A percentile compares a stretch with the other conserved stretches of the same genome.
Conservation (phyloP, 371 early-diverging fungal species). For the Circinella umbellata region DNA sequence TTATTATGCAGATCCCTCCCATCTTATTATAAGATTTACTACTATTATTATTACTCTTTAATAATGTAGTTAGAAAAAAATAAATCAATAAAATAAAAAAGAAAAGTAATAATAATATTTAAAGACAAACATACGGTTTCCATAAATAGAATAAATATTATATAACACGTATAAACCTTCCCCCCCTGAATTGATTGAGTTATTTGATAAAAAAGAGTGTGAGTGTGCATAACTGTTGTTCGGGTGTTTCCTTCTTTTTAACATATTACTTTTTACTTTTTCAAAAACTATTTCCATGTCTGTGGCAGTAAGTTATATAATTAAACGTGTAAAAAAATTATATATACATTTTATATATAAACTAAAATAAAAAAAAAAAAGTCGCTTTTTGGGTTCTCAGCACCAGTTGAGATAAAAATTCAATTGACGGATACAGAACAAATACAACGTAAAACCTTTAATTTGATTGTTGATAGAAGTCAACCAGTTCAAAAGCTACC, state of each 20-base stretch:
- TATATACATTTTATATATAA: neutral
- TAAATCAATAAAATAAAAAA: too few species aligned
- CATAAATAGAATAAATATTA: too few species aligned
- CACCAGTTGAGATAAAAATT: conserved; percentile 11
- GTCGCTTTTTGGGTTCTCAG: conserved; percentile 15
- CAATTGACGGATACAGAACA: conserved; percentile 9
- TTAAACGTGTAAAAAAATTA: neutral
- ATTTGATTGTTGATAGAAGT: neutral
- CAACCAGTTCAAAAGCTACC: conserved; percentile 75
- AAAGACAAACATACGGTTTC: too few species aligned
- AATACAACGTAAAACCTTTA: conserved; percentile 7
- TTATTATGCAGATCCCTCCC: too few species aligned
- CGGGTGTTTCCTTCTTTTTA: neutral
- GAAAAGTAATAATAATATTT: too few species aligned
- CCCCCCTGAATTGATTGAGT: too few species aligned
- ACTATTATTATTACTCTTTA: too few species aligned
- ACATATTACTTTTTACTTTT: neutral
- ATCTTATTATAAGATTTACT: too few species aligned
- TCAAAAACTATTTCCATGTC: neutral
- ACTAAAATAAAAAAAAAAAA: neutral
- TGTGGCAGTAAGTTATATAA: conserved; percentile 1
- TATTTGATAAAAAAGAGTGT: neutral
- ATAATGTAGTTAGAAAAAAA: too few species aligned
- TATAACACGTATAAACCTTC: too few species aligned
- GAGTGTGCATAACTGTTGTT: neutral